Conservation (phyloP, 306 rosid genomes). For the Prunus mongolica region DNA sequence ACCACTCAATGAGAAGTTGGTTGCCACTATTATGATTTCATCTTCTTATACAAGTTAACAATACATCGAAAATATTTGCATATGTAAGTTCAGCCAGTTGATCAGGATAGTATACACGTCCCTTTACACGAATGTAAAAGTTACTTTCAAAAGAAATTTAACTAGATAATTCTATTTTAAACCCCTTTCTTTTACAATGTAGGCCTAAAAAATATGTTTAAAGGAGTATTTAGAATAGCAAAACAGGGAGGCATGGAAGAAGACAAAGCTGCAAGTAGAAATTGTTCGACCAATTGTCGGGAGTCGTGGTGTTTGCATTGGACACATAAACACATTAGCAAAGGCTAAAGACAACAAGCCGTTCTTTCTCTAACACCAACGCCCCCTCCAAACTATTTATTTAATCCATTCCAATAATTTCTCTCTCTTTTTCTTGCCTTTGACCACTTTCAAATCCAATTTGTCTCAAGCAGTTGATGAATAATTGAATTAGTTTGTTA, state of each 20-base stretch:
- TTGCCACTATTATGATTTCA: neutral
- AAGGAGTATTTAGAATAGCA: no score
- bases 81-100: no score
- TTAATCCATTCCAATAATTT: neutral
- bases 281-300: constrained; percentile 18
- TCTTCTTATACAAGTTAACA: neutral
- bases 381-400: neutral
- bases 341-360: constrained; percentile 23
- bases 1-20: neutral
- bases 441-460: constrained; percentile 17
- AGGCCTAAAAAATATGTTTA: no score
- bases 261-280: neutral
- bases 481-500: neutral
- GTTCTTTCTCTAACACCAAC: constrained; percentile 1
- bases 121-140: no score
- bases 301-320: constrained; percentile 10
- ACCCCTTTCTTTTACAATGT: no score
- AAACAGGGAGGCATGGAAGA: neutral
- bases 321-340: constrained; percentile 3
- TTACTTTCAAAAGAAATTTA: no score
- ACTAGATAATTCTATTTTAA: no score
- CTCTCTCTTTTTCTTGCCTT: neutral
- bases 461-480: neutral
- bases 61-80: no score
- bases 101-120: no score